Conservation (phyloP, 1,139 yeast genomes). For the Scheffersomyces titani region DNA sequence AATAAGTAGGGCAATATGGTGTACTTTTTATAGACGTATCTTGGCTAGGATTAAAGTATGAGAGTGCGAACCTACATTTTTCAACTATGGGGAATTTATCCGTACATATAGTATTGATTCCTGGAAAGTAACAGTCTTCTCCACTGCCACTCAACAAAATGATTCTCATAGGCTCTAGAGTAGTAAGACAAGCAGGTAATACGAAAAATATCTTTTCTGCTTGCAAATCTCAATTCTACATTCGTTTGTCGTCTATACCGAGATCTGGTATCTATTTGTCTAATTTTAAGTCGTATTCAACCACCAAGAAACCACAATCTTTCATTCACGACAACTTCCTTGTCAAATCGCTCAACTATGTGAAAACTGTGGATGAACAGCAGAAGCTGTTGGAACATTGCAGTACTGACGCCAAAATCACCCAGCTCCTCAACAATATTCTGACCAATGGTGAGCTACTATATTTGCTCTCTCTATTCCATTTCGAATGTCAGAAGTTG, state of each 20-base stretch:
- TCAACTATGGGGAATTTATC: background rate
- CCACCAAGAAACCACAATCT: background rate
- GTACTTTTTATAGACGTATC: background rate
- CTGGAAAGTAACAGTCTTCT: background rate
- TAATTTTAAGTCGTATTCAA: background rate
- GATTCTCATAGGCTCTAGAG: background rate
- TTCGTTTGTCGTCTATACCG: background rate
- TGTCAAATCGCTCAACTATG: constrained; percentile 21
- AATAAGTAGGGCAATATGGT: background rate
- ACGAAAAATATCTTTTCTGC: background rate
- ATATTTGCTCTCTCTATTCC: constrained; percentile 31
- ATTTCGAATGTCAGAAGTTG: constrained; percentile 30
- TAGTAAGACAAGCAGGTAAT: background rate
- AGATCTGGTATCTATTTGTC: background rate
- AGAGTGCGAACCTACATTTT: background rate
- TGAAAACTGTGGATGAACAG: constrained; percentile 32
- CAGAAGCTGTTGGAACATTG: constrained; percentile 19
- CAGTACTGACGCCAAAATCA: constrained; percentile 21
- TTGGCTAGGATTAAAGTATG: background rate
- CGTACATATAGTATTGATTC: background rate
- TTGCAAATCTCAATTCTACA: background rate
- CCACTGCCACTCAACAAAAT: background rate
- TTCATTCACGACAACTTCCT: constrained; percentile 3
- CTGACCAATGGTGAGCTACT: constrained; percentile 32
- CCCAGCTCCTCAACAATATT: constrained; percentile 26